phyloP scores from a whole-genome alignment of 257 asterid genomes.

The Nicotiana undulata region DNA sequence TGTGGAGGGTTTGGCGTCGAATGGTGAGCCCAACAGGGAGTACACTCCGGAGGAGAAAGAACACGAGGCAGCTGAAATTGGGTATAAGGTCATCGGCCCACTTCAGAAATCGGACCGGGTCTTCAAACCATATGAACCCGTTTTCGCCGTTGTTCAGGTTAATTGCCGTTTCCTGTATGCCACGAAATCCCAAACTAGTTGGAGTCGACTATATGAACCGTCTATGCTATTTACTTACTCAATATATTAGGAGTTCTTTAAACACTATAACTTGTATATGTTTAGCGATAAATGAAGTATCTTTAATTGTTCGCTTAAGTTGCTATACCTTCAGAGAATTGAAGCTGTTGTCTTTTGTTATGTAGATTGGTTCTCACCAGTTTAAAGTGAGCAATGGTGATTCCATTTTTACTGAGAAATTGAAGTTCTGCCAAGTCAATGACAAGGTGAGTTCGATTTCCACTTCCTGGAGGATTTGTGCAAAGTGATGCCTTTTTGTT shows the following conservation, averaged over 20 bases:
- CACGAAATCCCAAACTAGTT: background rate
- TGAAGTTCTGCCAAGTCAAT: constrained; percentile 80
- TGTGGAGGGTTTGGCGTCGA: background rate
- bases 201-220: background rate
- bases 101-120: constrained; percentile 49
- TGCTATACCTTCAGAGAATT: background rate
- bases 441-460: constrained; percentile 60
- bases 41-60: background rate
- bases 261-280: background rate
- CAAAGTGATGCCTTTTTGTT: background rate
- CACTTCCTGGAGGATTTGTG: background rate
- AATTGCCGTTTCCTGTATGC: background rate
- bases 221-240: too few species aligned
- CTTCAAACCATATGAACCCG: constrained; percentile 59
- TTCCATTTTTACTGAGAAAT: constrained; percentile 58
- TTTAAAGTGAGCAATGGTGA: constrained; percentile 94
- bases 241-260: too few species aligned
- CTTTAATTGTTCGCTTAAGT: background rate
- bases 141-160: constrained; percentile 85
- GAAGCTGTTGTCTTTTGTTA: background rate
- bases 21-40: background rate
- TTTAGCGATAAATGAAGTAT: background rate
- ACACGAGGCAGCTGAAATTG: constrained; percentile 41
- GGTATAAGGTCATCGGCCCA: constrained; percentile 68
- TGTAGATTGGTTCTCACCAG: constrained; percentile 92